Percentiles rank a stretch among this genome's conserved stretches.
These are phyloP conservation scores for barley (Hordeum vulgare) DNA, from an alignment of 176 grass and related monocot genomes.

Conservation along the genomic window MorexV3_pseudomolecules_assembly NC_058521.1:575842308-575842807, in stretches of 20 bases:
- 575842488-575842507: neutral
- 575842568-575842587: conserved; percentile 55
- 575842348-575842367: neutral
- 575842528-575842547: neutral
- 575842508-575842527: neutral
- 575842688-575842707: neutral
- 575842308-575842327: conserved; percentile 62
- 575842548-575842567: conserved; percentile 49
- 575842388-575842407: conserved; percentile 28
- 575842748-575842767: neutral
- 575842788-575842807: conserved; percentile 70
- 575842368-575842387: neutral
- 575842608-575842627: conserved; percentile 47
- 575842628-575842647: conserved; percentile 44
- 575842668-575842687: conserved; percentile 45
- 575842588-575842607: conserved; percentile 45
- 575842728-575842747: neutral
- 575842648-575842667: conserved; percentile 61
- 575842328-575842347: neutral
- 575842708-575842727: neutral
- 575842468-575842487: conserved; percentile 32
- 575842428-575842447: conserved; percentile 50
- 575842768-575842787: conserved; percentile 95
- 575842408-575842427: conserved; percentile 71
- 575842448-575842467: conserved; percentile 58